These are phyloP conservation scores for Epicoccum sorghinum DNA, from an alignment of 2,329 filamentous ascomycete genomes.

Conservation along the genomic window DNA sequence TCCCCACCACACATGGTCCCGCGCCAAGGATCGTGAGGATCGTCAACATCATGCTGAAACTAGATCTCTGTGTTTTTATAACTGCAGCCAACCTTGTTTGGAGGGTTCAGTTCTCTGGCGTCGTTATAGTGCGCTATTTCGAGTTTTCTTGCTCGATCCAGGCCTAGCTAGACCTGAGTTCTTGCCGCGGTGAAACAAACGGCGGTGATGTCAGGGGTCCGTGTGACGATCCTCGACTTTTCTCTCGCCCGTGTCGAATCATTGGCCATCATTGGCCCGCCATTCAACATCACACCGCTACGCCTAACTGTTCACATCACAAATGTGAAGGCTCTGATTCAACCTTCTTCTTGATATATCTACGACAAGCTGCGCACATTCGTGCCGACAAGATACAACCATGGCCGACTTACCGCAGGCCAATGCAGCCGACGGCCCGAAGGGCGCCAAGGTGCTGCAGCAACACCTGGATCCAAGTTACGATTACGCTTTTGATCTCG, in stretches of 20 bases:
- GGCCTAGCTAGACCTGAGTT: conserved; percentile 4
- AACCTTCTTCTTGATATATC: neutral
- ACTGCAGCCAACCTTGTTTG: conserved; percentile 1
- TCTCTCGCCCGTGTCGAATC: conserved; percentile 18
- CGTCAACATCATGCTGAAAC: neutral
- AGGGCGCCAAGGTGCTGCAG: conserved; percentile 48
- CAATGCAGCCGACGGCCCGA: conserved; percentile 34
- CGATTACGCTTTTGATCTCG: conserved; percentile 52
- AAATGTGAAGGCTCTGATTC: conserved; percentile 1
- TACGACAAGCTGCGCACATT: neutral
- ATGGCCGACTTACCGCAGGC: conserved; percentile 41
- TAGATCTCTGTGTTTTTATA: neutral
- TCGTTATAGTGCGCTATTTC: neutral
- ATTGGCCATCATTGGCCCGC: conserved; percentile 25
- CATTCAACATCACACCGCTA: conserved; percentile 29
- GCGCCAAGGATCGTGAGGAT: conserved; percentile 14
- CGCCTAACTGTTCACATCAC: conserved; percentile 10
- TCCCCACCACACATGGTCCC: conserved; percentile 13
- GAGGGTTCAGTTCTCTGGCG: neutral
- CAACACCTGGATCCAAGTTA: conserved; percentile 50
- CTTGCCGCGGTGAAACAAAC: conserved; percentile 16
- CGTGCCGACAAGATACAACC: neutral
- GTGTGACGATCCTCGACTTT: conserved; percentile 31
- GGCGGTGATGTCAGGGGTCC: conserved; percentile 36
- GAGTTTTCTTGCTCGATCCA: neutral